These are phyloP conservation scores for Solanum virginianum DNA, from an alignment of 257 asterid genomes.

Conservation along the genomic window DNA sequence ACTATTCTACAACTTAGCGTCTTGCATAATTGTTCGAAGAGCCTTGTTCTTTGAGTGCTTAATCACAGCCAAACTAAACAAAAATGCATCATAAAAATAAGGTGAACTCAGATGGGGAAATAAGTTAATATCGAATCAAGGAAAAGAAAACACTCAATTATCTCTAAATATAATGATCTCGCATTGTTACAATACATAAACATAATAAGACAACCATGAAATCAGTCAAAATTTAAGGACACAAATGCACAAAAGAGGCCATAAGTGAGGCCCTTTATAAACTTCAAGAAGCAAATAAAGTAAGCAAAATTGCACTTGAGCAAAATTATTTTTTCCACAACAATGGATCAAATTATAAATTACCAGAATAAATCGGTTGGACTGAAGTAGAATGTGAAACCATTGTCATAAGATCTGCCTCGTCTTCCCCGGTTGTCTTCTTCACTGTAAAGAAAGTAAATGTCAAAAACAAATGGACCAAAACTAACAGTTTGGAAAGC, in stretches of 20 bases:
- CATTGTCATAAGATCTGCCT: slow-evolving; percentile 57
- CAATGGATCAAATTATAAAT: background rate
- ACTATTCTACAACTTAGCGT: background rate
- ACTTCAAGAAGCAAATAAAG: background rate
- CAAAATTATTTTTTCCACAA: slow-evolving; percentile 4
- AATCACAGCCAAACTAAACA: background rate
- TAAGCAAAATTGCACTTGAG: background rate
- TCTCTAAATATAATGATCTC: background rate
- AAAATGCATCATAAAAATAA: background rate
- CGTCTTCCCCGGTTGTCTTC: slow-evolving; percentile 83
- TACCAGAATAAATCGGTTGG: slow-evolving; percentile 90
- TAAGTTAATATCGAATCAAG: background rate
- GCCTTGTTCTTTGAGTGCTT: background rate
- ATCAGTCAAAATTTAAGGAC: background rate
- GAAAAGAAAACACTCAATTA: background rate
- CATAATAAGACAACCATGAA: background rate
- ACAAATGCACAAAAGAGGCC: background rate
- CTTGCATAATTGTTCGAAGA: background rate
- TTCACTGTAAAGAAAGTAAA: slow-evolving; percentile 37
- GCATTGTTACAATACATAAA: background rate
- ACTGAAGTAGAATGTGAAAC: slow-evolving; percentile 46
- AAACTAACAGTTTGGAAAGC: background rate
- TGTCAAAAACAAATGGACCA: background rate
- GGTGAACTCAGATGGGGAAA: background rate
- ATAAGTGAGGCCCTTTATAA: background rate